phyloP scores from a whole-genome alignment of 148 eudicot genomes.

The Rhododendron kiyosumense region DNA sequence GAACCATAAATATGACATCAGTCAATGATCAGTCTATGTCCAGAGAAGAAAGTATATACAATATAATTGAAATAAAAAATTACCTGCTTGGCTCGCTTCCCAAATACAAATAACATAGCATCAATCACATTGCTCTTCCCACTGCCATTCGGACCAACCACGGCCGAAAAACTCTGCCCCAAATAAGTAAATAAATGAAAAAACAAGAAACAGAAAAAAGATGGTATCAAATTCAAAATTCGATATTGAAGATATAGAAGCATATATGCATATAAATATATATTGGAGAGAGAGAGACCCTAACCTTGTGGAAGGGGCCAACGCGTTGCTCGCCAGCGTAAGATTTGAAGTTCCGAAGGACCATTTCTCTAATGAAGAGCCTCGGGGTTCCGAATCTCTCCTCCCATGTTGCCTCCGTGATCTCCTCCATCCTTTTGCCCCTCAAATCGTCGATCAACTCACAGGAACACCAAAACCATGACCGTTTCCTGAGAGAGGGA shows the following conservation, averaged over 20 bases:
- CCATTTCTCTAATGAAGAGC: conserved; percentile 81
- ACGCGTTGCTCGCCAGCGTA: conserved; percentile 97
- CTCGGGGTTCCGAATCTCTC: conserved; percentile 32
- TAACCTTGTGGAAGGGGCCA: conserved; percentile 98
- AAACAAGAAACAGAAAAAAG: background rate
- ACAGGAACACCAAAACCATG: no score
- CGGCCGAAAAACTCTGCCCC: conserved; percentile 88
- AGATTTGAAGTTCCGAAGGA: conserved; percentile 81
- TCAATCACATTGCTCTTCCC: conserved; percentile 98
- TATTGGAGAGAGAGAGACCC: conserved; percentile 31
- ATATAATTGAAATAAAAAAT: no score
- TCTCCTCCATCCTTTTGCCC: no score
- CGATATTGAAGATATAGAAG: no score
- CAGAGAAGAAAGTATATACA: no score
- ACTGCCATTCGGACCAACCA: conserved; percentile 97
- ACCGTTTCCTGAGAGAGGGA: no score
- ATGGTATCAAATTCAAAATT: background rate
- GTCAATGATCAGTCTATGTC: no score
- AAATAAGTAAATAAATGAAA: no score
- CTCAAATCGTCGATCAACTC: no score
- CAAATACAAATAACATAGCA: conserved; percentile 96
- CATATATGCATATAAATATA: no score
- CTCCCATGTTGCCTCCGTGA: conserved; percentile 13
- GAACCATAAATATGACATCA: no score
- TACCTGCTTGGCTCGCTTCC: conserved; percentile 95